Base-by-base conservation (phyloP, 192 early-diverging fungal genomes). In the Obelidium mucronatum region DNA sequence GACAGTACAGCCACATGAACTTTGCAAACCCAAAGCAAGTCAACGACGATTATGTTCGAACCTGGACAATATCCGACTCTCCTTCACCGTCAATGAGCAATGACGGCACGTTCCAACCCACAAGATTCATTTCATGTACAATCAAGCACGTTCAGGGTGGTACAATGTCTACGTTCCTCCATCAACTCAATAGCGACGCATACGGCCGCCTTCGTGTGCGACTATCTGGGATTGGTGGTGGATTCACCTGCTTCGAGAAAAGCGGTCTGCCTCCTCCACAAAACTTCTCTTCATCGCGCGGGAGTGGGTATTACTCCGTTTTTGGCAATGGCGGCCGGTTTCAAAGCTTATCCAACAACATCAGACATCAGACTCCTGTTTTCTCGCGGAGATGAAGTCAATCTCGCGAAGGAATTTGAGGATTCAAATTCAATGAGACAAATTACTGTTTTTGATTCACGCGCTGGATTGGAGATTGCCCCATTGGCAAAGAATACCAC, bases 271-370 rank as follows among this genome's bases (percentile, higher is more conserved):
- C 6, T 34, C 39, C 1, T 15, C 67, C 2, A 65, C 73, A 24
- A 65, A 76, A 33, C 30, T 79, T 31, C 40, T 79, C 26, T 79
- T 36, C 4, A 51, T 79, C 33, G 78, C 73, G 11, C 73, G 40
- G 78, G 78, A 42, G 54, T 79, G 22, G 78, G 78, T 0, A 39
- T 79, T 31, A 79, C 78, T 13, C 78, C 78, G 60, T 65, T 79
- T 35, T 26, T 79, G 34, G 65, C 78, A 42, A 58, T 58, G 55
- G 11, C 24, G 22, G 30, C 8, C 13, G 55, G 17, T 5, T 58
- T 58, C 48, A 51, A 24, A 11, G 24, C 13, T 8, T 31, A 31
- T 31, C 24, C 30, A 28, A 28, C 13, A 8, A 58, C 24, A 8
- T 28, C 24, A 51, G 44, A 67, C 15, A 30, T 51, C 15, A 15